Base-by-base conservation (phyloP, 75 land plant species). In the Sequoia sempervirens region DNA sequence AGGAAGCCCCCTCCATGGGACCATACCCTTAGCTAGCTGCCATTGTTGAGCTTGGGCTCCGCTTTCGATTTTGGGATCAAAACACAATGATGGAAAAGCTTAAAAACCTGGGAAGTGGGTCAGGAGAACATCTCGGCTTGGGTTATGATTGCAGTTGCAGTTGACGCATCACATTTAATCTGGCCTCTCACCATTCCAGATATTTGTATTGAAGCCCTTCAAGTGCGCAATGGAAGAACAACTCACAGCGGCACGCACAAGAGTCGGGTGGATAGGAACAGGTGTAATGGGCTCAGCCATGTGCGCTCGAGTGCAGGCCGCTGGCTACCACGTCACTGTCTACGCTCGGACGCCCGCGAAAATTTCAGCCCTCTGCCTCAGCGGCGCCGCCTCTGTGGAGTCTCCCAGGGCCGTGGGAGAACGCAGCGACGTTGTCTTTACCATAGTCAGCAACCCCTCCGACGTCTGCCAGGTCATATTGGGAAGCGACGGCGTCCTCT, bases 201-300 rank as follows among this genome's bases (percentile, higher is more conserved):
- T 50, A 50, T 12, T 12, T 50, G 14, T 50, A 50, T 11, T 11
- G 14, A 56, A 20, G 43, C 0, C 47, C 47, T 46, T 46, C 0
- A 46, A 46, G 47, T 9, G 47, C 47, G 50, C 14, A 15, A 78
- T 78, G 80, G 80, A n/a, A 30, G 47, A 43, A 43, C 66, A 61
- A 43, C n/a, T 45, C 9, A 78, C 32, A 11, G 80, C 93, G 2
- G 85, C 75, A 2, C 50, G 43, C 37, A 93, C 95, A 20, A 87
- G 91, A 5, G 79, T 95, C 23, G 97, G 97, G 64, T 97, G 97
- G 97, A 92, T 97, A 70, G 99, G 99, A 37, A 92, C 91, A 30
- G 97, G 99, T 23, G 92, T 95, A 11, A 97, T 97, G 97, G 99
- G 99, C 70, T 82, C 85, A 52, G 91, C 94, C 76, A 97, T 97